Conservation (phyloP, 129 eudicot species). For the Pittosporum tobira region DNA sequence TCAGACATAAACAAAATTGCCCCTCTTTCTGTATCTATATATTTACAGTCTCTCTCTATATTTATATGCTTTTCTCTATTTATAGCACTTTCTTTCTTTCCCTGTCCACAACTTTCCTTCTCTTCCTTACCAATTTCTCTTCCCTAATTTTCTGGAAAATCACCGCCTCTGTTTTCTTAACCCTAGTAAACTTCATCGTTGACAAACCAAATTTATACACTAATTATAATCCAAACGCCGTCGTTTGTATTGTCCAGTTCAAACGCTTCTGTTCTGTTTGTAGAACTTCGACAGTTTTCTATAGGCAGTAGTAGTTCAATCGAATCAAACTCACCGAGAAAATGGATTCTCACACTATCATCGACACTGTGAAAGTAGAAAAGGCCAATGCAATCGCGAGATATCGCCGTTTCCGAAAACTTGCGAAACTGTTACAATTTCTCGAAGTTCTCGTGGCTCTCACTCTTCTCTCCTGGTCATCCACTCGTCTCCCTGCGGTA, state of each 20-base stretch:
- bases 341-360: constrained; percentile 10
- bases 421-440: constrained; percentile 28
- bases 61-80: not conserved
- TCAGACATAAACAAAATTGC: not conserved
- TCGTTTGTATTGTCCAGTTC: not conserved
- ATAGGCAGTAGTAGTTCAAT: too few species aligned
- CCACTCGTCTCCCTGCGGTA: constrained; percentile 36
- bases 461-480: constrained; percentile 53
- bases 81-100: not conserved
- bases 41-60: not conserved
- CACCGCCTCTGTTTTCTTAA: not conserved
- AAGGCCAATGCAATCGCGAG: constrained; percentile 60
- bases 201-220: not conserved
- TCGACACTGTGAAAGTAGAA: constrained; percentile 34
- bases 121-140: constrained; percentile 3
- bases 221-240: not conserved
- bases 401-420: constrained; percentile 39
- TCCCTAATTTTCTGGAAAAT: not conserved
- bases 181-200: not conserved
- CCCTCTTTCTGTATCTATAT: not conserved
- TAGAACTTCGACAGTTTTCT: not conserved
- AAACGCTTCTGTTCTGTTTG: not conserved
- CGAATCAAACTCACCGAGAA: not conserved
- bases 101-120: not conserved
- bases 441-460: constrained; percentile 36